A percentile compares a stretch with the other conserved stretches of the same genome.
phyloP scores from a whole-genome alignment of 2,329 filamentous ascomycete species.

The Periconia sp. region DNA sequence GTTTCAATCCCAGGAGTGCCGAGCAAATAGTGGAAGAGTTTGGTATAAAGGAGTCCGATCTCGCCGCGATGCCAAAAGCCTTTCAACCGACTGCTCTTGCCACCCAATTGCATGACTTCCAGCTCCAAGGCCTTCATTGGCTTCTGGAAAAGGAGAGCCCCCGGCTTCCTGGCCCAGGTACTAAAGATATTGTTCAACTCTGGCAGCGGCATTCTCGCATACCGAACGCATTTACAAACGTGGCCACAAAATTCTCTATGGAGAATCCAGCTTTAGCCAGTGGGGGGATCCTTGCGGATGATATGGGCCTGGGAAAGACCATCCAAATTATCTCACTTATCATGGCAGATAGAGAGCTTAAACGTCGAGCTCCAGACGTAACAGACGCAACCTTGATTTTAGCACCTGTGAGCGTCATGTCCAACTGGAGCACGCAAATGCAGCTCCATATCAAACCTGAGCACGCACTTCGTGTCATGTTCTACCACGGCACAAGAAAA shows the following conservation, averaged over 20 bases:
- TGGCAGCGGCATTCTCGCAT: slow-evolving; percentile 62
- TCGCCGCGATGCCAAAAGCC: slow-evolving; percentile 72
- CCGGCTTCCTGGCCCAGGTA: slow-evolving; percentile 59
- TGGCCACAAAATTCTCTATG: slow-evolving; percentile 69
- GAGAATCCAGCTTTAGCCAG: slow-evolving; percentile 68
- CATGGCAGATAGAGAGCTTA: slow-evolving; percentile 54
- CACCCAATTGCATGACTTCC: slow-evolving; percentile 75
- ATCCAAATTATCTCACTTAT: slow-evolving; percentile 83
- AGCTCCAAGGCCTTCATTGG: slow-evolving; percentile 77
- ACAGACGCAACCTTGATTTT: slow-evolving; percentile 72
- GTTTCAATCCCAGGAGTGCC: slow-evolving; percentile 67
- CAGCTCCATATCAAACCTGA: slow-evolving; percentile 68
- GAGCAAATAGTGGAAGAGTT: slow-evolving; percentile 69
- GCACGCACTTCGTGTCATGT: slow-evolving; percentile 65
- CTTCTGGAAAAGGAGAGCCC: slow-evolving; percentile 76
- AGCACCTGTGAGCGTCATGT: slow-evolving; percentile 83
- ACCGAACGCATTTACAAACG: slow-evolving; percentile 60
- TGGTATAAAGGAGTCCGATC: slow-evolving; percentile 68
- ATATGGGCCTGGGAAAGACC: slow-evolving; percentile 92
- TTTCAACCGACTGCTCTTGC: slow-evolving; percentile 66
- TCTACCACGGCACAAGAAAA: slow-evolving; percentile 69
- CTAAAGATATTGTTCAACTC: slow-evolving; percentile 69
- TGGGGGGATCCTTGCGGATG: slow-evolving; percentile 85
- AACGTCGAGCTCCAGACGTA: slow-evolving; percentile 17
- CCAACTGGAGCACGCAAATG: slow-evolving; percentile 85